Base-by-base conservation (phyloP, 2,329 filamentous ascomycete species). In the Rutstroemia sydowiana region DNA sequence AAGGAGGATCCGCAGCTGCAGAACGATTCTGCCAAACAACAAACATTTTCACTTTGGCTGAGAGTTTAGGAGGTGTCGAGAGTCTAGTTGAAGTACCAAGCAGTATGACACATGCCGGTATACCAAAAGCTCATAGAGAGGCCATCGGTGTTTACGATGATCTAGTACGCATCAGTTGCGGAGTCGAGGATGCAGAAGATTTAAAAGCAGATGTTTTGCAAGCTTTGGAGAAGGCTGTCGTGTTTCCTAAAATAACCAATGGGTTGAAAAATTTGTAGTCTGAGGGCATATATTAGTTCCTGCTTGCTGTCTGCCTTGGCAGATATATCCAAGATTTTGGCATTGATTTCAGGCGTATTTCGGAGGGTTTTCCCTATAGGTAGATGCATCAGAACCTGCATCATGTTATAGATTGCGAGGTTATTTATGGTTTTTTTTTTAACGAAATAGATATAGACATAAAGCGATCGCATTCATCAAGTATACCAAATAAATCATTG, bases 81-180 rank as follows among this genome's bases (percentile, higher is more conserved):
- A 87, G 81, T 65, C 76, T 98, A 56, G 85, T 91, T 61, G 93
- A 98, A 73, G 81, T 98, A 2, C 93, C 93, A 20, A 88, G 87
- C 63, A 88, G 84, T 71, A 98, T 98, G 93, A 98, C 93, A 16
- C 93, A 98, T 70, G 88, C 90, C 21, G 93, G 92, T 54, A 98
- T 98, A 59, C 93, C 93, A 45, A 82, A 79, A 68, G 90, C 90
- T 55, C 83, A 95, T 75, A 79, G 93, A 53, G 93, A 98, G 76
- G 86, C 85, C 3, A 90, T 93, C 1, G 93, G 93, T 55, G 90
- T 98, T 30, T 97, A 84, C 65, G 93, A 98, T 66, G 93, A 98
- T 69, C 78, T 98, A 7, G 88, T 98, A 28, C 81, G 93, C 59
- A 76, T 98, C 55, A 95, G 89, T 76, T 96, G 90, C 68, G 93